Evolutionary conservation across 2,329 filamentous ascomycete species (phyloP).

Genomic region (Trichoderma oligosporum): DNA sequence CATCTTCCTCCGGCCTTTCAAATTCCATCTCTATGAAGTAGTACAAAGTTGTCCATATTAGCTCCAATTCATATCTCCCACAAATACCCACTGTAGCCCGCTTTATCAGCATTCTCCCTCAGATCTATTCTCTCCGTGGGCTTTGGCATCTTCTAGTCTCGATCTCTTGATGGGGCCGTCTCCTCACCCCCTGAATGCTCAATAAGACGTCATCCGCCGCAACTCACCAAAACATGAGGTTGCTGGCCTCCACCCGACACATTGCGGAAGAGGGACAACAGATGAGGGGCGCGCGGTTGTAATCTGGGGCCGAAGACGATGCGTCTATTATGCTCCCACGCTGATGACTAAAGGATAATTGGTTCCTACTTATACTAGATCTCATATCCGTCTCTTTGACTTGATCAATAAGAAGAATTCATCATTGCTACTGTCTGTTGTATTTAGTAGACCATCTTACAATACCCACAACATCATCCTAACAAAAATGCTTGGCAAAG

Average conservation of each 20-base stretch:
- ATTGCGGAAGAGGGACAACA: conserved; percentile 10
- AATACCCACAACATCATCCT: background rate
- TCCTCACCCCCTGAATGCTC: background rate
- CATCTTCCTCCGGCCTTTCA: too few relatives aligned
- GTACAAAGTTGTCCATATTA: too few relatives aligned
- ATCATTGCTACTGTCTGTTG: background rate
- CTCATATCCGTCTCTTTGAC: background rate
- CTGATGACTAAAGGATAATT: background rate
- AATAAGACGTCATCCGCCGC: background rate
- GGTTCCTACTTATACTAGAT: background rate
- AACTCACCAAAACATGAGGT: background rate
- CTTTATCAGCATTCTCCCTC: background rate
- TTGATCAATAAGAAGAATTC: background rate
- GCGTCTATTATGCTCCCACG: too few relatives aligned
- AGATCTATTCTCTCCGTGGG: background rate
- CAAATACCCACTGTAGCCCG: conserved; percentile 3
- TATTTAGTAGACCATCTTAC: background rate
- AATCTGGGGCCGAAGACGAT: background rate
- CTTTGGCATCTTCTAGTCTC: background rate
- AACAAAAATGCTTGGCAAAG: conserved; percentile 52
- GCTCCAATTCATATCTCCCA: background rate
- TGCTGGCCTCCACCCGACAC: background rate
- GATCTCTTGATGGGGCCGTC: background rate
- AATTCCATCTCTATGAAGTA: too few relatives aligned
- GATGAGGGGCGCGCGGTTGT: background rate